Conservation (phyloP, 1,284 basidiomycete genomes). For the Xerocomus cyaneibrunnescens region DNA sequence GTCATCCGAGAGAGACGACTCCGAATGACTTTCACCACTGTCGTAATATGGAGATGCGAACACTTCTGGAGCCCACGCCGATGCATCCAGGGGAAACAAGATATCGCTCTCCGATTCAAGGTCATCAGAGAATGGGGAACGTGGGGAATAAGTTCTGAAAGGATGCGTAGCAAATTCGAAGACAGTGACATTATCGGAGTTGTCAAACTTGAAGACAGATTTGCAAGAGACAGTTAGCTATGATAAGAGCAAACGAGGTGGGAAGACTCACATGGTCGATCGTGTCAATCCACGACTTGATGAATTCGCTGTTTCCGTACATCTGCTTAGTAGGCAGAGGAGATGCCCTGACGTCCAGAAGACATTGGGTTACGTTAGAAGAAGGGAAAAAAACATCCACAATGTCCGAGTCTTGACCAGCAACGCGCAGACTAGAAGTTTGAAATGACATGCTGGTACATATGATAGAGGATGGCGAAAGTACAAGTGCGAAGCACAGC, state of each 20-base stretch:
- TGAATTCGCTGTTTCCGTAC: constrained; percentile 24
- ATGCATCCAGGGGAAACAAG: constrained; percentile 15
- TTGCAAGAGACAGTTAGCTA: constrained; percentile 15
- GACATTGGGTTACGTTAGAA: constrained; percentile 1
- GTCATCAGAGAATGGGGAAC: constrained; percentile 25
- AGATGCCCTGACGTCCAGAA: constrained; percentile 3
- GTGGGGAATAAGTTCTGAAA: constrained; percentile 13
- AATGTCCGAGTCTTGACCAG: constrained; percentile 30
- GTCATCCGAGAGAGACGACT: constrained; percentile 21
- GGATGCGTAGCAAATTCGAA: constrained; percentile 22
- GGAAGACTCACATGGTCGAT: constrained; percentile 24
- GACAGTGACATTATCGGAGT: not conserved
- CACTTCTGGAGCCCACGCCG: constrained; percentile 24
- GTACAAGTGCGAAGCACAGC: constrained; percentile 29
- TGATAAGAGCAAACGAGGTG: not conserved
- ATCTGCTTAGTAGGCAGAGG: constrained; percentile 18
- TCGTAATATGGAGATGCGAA: constrained; percentile 14
- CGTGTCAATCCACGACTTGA: constrained; percentile 28
- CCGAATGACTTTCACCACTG: constrained; percentile 22
- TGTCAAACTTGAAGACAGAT: constrained; percentile 2
- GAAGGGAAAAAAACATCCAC: constrained; percentile 16
- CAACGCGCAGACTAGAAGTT: constrained; percentile 20
- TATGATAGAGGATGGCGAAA: constrained; percentile 7
- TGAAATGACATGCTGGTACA: constrained; percentile 23
- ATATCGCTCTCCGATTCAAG: constrained; percentile 19